Conservation (phyloP, 257 asterid genomes). For the Asclepias syriaca region DNA sequence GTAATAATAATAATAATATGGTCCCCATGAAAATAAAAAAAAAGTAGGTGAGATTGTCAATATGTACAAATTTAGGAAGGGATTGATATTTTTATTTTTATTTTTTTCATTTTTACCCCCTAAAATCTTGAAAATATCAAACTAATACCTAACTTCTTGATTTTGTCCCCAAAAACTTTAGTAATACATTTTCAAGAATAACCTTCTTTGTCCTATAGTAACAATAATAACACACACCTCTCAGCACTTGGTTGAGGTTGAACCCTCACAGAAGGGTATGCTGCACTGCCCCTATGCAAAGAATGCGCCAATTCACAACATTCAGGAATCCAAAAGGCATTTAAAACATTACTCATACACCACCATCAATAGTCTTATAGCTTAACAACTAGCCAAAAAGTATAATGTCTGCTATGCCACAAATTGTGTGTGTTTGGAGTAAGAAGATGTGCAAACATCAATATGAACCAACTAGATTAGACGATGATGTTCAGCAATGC, state of each 20-base stretch:
- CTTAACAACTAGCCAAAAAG: slow-evolving; percentile 12
- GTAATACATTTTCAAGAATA: background rate
- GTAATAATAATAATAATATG: slow-evolving; percentile 1
- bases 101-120: background rate
- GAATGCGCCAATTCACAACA: slow-evolving; percentile 1
- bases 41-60: slow-evolving; percentile 10
- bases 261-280: background rate
- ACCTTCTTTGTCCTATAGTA: background rate
- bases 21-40: slow-evolving; percentile 6
- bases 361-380: slow-evolving; percentile 5
- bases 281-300: background rate
- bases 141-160: background rate
- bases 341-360: slow-evolving; percentile 11
- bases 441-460: slow-evolving; percentile 12
- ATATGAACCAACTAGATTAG: background rate
- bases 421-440: slow-evolving; percentile 15
- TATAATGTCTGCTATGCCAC: slow-evolving; percentile 5
- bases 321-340: slow-evolving; percentile 6
- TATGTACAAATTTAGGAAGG: background rate
- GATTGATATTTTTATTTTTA: no score
- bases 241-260: background rate
- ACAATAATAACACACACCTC: background rate
- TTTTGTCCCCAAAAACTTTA: background rate
- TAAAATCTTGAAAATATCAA: background rate
- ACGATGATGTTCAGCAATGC: slow-evolving; percentile 1